Evolutionary conservation across 2,329 filamentous ascomycete species (phyloP).

Genomic region (Neofusicoccum sp.): DNA sequence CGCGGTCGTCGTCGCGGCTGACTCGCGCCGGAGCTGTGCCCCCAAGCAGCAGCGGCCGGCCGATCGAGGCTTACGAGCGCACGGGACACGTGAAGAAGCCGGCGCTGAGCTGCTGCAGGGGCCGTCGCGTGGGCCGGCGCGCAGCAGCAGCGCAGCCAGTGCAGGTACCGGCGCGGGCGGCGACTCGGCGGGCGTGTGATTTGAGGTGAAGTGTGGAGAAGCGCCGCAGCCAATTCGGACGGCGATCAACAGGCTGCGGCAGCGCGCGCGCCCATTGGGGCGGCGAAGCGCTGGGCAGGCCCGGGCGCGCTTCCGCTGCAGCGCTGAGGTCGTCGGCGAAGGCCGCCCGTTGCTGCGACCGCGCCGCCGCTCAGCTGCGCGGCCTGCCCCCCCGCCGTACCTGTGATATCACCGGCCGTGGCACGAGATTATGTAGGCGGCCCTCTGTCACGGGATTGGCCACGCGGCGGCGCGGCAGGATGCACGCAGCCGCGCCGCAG

Average conservation of each 20-base stretch:
- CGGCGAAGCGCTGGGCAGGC: too few species aligned
- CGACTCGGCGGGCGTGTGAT: neutral
- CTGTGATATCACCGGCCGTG: conserved; percentile 4
- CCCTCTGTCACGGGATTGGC: conserved; percentile 9
- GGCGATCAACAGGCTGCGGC: conserved; percentile 13
- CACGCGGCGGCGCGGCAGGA: neutral
- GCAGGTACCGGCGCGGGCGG: neutral
- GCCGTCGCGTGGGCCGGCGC: neutral
- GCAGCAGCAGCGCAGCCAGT: neutral
- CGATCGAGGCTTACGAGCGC: neutral
- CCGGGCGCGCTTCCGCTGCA: neutral
- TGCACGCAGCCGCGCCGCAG: neutral
- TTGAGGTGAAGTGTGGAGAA: conserved; percentile 13
- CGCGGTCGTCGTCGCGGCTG: neutral
- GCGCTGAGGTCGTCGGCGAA: conserved; percentile 6
- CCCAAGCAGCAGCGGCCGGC: neutral
- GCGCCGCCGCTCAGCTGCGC: conserved; percentile 2
- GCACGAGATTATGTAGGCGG: conserved; percentile 4
- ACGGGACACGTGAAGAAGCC: neutral
- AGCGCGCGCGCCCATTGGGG: neutral
- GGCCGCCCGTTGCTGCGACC: neutral
- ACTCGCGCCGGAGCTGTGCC: neutral
- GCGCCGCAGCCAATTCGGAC: neutral
- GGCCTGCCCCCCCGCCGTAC: conserved; percentile 1
- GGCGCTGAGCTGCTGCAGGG: neutral